Base-by-base conservation (phyloP, 257 asterid species). In the Solanum appendiculatum region DNA sequence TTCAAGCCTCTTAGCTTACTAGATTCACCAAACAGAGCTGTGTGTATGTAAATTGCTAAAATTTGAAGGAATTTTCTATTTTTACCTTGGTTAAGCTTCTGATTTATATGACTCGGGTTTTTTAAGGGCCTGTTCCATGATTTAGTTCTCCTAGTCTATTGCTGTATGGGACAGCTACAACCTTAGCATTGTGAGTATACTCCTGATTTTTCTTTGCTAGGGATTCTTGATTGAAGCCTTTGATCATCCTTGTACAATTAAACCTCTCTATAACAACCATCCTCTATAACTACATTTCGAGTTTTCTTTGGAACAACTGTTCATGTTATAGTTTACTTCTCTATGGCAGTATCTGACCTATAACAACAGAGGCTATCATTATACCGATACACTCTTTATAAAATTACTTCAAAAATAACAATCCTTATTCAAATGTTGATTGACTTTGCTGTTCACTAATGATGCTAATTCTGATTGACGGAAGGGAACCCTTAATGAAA, bases 311-410 rank as follows among this genome's bases (percentile, higher is more conserved):
- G n/a, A 69, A 31, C 42, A 0, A 16, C 0, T 69, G 40, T 33
- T 69, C 0, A 18, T 33, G 42, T 16, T 33, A 33, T 69, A 33
- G 0, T 10, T 60, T 60, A 54, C 2, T n/a, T 23, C 29, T 60
- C 29, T n/a, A 0, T 60, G 10, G 69, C 69, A 60, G 0, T 60
- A 0, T n/a, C 1, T 0, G 0, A 60, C 31, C 29, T n/a, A 60
- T 60, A 60, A 60, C 69, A n/a, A 23, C 69, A 60, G 1, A 60
- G 16, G 16, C 7, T n/a, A 60, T 60, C 15, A 60, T 60, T 60
- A 0, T 10, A 60, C 68, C 31, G 6, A 60, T 60, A 0, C 69
- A 60, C 1, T n/a, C 69, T 60, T 60, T 60, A 0, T 60, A 60
- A 60, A 60, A 60, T 60, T 5, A 60, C 15, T 60, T 60, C 16